A percentile compares a stretch with the other conserved stretches of the same genome.
phyloP scores from a whole-genome alignment of 306 rosid species.

The Prunus mira region DNA sequence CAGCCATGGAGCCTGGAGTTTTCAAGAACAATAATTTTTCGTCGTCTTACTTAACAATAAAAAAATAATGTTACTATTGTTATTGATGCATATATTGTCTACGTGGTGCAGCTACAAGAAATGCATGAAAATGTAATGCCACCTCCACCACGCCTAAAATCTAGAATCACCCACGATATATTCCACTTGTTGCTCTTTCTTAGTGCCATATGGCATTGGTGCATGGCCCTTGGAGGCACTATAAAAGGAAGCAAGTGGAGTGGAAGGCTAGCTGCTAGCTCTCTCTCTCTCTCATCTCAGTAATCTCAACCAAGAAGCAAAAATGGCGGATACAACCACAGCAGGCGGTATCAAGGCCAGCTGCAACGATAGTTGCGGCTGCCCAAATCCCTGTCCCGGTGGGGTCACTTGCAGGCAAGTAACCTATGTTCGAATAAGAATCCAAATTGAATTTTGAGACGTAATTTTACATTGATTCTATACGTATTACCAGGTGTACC shows the following conservation, averaged over 20 bases:
- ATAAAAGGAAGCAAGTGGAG: neutral
- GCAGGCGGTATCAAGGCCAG: neutral
- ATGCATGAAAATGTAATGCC: slow-evolving; percentile 1
- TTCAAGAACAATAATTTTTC: too few species aligned
- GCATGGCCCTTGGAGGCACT: neutral
- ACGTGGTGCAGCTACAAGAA: slow-evolving; percentile 6
- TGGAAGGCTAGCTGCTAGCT: neutral
- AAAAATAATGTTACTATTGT: too few species aligned
- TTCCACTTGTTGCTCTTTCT: neutral
- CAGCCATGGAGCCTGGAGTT: neutral
- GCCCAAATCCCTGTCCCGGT: slow-evolving; percentile 28
- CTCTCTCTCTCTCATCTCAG: neutral
- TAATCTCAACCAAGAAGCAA: neutral
- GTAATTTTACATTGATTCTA: too few species aligned
- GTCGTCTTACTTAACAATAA: too few species aligned
- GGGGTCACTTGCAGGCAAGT: slow-evolving; percentile 16
- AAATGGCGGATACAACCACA: slow-evolving; percentile 6
- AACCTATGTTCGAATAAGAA: too few species aligned
- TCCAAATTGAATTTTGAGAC: too few species aligned
- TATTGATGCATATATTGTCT: neutral
- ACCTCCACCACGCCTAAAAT: neutral
- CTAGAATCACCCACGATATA: neutral
- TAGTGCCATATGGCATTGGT: neutral
- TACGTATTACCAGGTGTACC: slow-evolving; percentile 12
- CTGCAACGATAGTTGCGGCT: slow-evolving; percentile 30